Conservation (phyloP, 805 yeast species). For the Lipomyces kockii region DNA sequence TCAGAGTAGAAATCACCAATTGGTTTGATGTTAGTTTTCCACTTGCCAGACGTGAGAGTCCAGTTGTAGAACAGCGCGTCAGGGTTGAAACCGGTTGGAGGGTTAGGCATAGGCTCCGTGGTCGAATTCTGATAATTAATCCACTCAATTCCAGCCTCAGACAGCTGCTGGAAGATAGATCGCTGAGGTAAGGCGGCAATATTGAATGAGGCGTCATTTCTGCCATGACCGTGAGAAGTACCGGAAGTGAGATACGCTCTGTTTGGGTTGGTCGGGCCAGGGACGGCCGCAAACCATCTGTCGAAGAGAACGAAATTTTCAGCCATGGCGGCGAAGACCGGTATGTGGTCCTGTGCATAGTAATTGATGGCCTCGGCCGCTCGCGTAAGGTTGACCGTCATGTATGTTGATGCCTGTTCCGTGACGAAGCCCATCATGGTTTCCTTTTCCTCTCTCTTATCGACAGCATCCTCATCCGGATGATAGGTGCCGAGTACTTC, state of each 20-base stretch:
- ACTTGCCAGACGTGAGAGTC: not conserved
- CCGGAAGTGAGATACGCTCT: slow-evolving; percentile 10
- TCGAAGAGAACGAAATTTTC: slow-evolving; percentile 6
- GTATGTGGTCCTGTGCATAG: not conserved
- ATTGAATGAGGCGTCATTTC: slow-evolving; percentile 5
- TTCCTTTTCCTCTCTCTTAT: not conserved
- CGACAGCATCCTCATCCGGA: slow-evolving; percentile 2
- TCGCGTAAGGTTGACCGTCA: not conserved
- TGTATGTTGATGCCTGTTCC: not conserved
- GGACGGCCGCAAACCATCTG: slow-evolving; percentile 10
- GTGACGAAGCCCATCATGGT: slow-evolving; percentile 7
- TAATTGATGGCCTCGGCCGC: slow-evolving; percentile 10
- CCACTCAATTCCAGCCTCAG: not conserved
- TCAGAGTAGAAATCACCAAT: not conserved
- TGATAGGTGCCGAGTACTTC: not conserved
- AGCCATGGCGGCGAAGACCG: slow-evolving; percentile 7
- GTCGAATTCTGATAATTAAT: too few species aligned
- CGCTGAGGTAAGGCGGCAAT: not conserved
- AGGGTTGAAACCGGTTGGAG: too few species aligned
- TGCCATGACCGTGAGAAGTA: slow-evolving; percentile 8
- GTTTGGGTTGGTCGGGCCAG: slow-evolving; percentile 14
- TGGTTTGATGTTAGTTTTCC: slow-evolving; percentile 2
- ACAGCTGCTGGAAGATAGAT: slow-evolving; percentile 6
- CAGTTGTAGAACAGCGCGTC: too few species aligned
- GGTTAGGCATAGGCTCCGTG: too few species aligned